Conservation (phyloP, 2,329 filamentous ascomycete species). For the Paracoccidioides brasiliensis region DNA sequence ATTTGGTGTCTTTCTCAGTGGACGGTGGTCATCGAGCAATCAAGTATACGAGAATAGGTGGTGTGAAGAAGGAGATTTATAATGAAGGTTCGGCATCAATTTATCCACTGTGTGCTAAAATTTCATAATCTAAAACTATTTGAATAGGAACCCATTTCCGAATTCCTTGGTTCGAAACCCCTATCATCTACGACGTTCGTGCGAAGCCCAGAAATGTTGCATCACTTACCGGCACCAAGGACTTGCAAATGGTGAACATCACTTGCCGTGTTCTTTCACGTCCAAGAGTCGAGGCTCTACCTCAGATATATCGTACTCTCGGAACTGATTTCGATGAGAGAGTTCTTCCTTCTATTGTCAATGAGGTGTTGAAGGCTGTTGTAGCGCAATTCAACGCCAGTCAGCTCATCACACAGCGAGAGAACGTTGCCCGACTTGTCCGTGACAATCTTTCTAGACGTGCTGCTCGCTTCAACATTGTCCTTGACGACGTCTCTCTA, state of each 20-base stretch:
- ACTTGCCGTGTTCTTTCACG: constrained; percentile 96
- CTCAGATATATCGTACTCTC: constrained; percentile 92
- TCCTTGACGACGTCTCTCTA: constrained; percentile 91
- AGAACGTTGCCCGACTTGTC: constrained; percentile 84
- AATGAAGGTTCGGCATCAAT: constrained; percentile 54
- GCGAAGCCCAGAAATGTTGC: constrained; percentile 94
- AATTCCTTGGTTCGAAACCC: constrained; percentile 95
- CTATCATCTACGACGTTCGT: constrained; percentile 93
- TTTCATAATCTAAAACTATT: constrained; percentile 1
- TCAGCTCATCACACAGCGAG: constrained; percentile 96
- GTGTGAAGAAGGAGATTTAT: constrained; percentile 95
- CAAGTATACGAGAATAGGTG: constrained; percentile 87
- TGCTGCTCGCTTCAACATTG: constrained; percentile 92
- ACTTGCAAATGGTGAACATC: constrained; percentile 99
- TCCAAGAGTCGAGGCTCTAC: constrained; percentile 74
- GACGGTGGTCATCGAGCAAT: constrained; percentile 98
- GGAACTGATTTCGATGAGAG: constrained; percentile 95
- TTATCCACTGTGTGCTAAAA: neutral
- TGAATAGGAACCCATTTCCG: constrained; percentile 71
- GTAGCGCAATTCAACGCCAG: constrained; percentile 98
- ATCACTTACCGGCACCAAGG: constrained; percentile 95
- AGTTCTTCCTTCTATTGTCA: constrained; percentile 92
- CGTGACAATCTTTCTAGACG: constrained; percentile 83
- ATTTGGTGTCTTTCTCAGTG: constrained; percentile 38
- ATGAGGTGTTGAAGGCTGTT: constrained; percentile 96